These are phyloP conservation scores for Pyricularia sp. DNA, from an alignment of 2,329 filamentous ascomycete genomes.

Conservation along the genomic window DNA sequence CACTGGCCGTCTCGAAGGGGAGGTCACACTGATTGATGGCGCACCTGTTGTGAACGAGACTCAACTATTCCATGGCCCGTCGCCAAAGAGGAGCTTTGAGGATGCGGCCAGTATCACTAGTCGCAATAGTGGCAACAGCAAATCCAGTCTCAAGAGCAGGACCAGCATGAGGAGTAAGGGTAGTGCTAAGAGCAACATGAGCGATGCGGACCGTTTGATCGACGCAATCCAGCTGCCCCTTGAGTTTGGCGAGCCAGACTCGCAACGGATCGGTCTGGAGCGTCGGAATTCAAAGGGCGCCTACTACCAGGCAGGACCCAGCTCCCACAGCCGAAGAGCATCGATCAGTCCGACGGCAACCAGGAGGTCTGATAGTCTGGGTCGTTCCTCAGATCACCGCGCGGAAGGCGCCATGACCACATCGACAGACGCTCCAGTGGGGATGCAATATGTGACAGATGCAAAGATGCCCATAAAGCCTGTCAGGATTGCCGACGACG, in stretches of 20 bases:
- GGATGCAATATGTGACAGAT: conserved; percentile 27
- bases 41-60: conserved; percentile 10
- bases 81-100: conserved; percentile 20
- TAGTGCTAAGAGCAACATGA: conserved; percentile 37
- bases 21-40: conserved; percentile 49
- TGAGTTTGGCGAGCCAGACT: conserved; percentile 18
- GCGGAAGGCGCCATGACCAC: neutral
- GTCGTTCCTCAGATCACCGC: neutral
- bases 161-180: conserved; percentile 32
- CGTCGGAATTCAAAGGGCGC: conserved; percentile 6
- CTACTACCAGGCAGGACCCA: conserved; percentile 5
- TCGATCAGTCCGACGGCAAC: conserved; percentile 6
- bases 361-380: neutral
- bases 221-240: conserved; percentile 55
- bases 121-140: conserved; percentile 25
- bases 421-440: conserved; percentile 9
- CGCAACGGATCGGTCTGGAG: conserved; percentile 5
- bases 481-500: conserved; percentile 36
- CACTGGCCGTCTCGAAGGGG: conserved; percentile 21
- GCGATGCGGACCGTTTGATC: conserved; percentile 58
- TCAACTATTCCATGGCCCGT: conserved; percentile 1
- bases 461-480: conserved; percentile 31
- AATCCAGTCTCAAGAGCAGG: conserved; percentile 24
- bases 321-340: neutral
- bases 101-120: conserved; percentile 15